Evolutionary conservation across 1,139 yeast genomes (phyloP), one percentile per base, ranked within the genome.

Genomic region (Schwanniomyces etchellsii): DNA sequence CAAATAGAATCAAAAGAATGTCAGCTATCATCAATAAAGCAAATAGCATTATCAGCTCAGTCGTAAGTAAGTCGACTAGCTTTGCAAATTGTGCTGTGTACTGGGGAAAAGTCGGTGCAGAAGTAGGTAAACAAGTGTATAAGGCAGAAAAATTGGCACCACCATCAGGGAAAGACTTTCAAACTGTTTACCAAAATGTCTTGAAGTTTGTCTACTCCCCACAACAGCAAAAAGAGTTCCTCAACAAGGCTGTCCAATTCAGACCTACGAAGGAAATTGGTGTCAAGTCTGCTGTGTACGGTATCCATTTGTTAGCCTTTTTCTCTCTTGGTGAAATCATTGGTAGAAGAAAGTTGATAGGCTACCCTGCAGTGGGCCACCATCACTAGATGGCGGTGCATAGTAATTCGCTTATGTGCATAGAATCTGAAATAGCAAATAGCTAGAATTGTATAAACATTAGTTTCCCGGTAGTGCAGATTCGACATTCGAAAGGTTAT

Each of bases 291-390:
- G 81, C 82, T 47, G 80, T 89, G 33, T 79, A 77, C 59, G 79
- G 81, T 46, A 67, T 88, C 45, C 98, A 91, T 64, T 66, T 91
- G 40, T 70, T 85, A 45, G 99, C 96, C 41, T 75, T 88, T 60
- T 91, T 88, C 64, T 80, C 96, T 18, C 70, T 91, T 31, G 99
- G 99, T 55, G 98, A 91, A 73, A 79, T 89, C 47, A 74, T 91
- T 53, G 99, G 99, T 53, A 88, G 98, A 75, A 84, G 98, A 74
- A 70, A 81, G 54, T 50, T 88, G 40, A 81, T 85, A 52, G 96
- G 96, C 45, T 88, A 88, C 74, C 84, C 85, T 52, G 48, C 68
- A 13, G 61, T 55, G 38, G 66, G 59, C 30, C 50, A 42, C 35
- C 54, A 51, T 41, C 65, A 59, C 36, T 50, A 18, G 7, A 7